Conservation (phyloP, 352 stramenopile genomes). For the Globisporangium alternatum region DNA sequence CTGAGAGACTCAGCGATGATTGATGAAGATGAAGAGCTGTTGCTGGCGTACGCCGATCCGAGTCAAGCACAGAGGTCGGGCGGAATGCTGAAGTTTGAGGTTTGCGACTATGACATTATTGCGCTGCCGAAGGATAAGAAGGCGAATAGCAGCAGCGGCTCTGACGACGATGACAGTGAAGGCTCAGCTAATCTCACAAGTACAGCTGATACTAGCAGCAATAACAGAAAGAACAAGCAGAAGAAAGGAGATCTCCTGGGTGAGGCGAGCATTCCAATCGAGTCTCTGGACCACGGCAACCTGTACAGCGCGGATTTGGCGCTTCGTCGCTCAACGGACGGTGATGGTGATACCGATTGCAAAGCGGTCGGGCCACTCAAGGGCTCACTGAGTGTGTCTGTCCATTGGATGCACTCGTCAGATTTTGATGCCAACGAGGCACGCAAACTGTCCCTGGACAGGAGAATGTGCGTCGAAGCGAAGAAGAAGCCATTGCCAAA, state of each 20-base stretch:
- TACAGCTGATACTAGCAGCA: background rate
- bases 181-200: background rate
- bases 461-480: slow-evolving; percentile 4
- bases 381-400: slow-evolving; percentile 41
- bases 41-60: background rate
- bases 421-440: background rate
- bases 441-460: background rate
- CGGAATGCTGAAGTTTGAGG: slow-evolving; percentile 13
- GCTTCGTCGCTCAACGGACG: slow-evolving; percentile 20
- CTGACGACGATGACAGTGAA: slow-evolving; percentile 14
- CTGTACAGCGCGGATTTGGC: slow-evolving; percentile 37
- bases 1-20: background rate
- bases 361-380: slow-evolving; percentile 25
- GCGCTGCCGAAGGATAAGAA: slow-evolving; percentile 8
- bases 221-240: background rate
- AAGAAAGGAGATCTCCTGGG: slow-evolving; percentile 44
- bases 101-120: slow-evolving; percentile 48
- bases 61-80: background rate
- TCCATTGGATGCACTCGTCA: slow-evolving; percentile 54
- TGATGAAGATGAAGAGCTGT: background rate
- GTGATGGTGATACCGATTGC: slow-evolving; percentile 9
- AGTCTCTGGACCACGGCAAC: slow-evolving; percentile 40
- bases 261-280: slow-evolving; percentile 34
- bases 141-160: background rate
- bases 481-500: slow-evolving; percentile 23